Percentiles rank a stretch among this genome's conserved stretches.
Conservation (phyloP, 2,329 filamentous ascomycete species). For the Aureobasidium leucospermi region DNA sequence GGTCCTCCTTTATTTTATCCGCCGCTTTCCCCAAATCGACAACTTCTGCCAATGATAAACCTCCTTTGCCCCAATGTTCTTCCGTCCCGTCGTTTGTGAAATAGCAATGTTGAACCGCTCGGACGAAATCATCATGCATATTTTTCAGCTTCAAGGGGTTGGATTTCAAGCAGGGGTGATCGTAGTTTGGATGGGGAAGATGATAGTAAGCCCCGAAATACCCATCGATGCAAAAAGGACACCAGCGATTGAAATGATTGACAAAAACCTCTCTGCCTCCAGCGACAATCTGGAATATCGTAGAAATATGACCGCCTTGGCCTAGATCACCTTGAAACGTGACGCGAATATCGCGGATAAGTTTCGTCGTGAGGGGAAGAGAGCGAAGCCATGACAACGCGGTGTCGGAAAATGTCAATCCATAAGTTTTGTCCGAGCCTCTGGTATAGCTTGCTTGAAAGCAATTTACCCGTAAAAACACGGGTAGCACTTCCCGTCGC, state of each 20-base stretch:
- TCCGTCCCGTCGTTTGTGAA: not conserved
- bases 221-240: conserved; percentile 8
- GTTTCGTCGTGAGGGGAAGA: not conserved
- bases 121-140: conserved; percentile 3
- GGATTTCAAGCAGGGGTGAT: not conserved
- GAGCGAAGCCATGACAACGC: not conserved
- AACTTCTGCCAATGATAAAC: not conserved
- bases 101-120: not conserved
- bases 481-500: not conserved
- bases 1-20: not conserved
- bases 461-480: not conserved
- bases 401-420: not conserved
- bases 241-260: not conserved
- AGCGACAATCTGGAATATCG: not conserved
- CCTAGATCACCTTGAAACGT: conserved; percentile 7
- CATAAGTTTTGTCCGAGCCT: not conserved
- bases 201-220: not conserved
- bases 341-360: not conserved
- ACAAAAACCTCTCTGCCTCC: not conserved
- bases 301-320: not conserved
- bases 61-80: not conserved
- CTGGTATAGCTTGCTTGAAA: not conserved
- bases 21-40: not conserved
- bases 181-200: not conserved
- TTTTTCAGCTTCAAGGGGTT: not conserved